Conservation (phyloP, 176 grass and related monocot genomes). For the Poa pratensis region DNA sequence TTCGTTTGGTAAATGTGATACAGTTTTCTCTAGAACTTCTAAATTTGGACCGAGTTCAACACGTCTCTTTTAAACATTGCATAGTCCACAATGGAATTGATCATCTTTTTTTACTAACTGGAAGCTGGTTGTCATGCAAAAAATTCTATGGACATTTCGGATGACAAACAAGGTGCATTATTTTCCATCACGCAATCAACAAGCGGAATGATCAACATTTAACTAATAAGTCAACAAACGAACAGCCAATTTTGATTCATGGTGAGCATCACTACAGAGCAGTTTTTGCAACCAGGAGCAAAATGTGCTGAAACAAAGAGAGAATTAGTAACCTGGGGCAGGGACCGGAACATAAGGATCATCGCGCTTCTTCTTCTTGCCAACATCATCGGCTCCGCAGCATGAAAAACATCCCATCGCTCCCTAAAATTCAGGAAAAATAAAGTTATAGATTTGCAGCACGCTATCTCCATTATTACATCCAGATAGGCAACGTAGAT, state of each 20-base stretch:
- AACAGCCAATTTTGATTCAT: neutral
- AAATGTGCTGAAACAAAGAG: neutral
- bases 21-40: neutral
- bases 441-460: neutral
- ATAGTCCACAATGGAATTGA: neutral
- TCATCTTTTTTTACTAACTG: neutral
- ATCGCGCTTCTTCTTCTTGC: conserved; percentile 55
- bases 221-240: neutral
- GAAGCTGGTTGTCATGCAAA: neutral
- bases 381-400: conserved; percentile 45
- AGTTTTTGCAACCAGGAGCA: neutral
- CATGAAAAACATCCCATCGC: conserved; percentile 59
- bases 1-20: neutral
- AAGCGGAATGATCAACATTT: neutral
- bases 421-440: neutral
- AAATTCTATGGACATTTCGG: conserved; percentile 10
- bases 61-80: neutral
- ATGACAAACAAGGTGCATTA: neutral
- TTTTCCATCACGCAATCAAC: neutral
- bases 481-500: conserved; percentile 11
- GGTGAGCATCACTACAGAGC: neutral
- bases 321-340: conserved; percentile 33
- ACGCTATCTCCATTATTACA: neutral
- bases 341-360: conserved; percentile 40
- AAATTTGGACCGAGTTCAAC: neutral